Percentiles rank a stretch among this genome's conserved stretches.
These are phyloP conservation scores for Cynanchum wilfordii DNA, from an alignment of 257 asterid species.

Conservation along the genomic window DNA sequence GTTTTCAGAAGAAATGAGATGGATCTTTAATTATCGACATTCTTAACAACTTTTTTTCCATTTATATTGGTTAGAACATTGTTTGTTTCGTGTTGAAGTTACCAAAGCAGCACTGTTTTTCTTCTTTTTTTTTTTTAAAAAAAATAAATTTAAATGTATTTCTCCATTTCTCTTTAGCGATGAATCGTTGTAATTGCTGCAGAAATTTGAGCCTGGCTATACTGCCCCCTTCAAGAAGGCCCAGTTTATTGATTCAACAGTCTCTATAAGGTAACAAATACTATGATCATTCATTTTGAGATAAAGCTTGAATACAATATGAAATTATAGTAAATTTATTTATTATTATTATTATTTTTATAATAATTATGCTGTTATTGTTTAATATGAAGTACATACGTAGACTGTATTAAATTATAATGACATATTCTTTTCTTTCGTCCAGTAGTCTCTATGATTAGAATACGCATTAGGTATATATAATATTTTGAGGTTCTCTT, in stretches of 20 bases:
- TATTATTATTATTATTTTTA: too few relatives aligned
- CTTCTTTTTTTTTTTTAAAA: too few relatives aligned
- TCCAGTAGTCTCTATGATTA: not conserved
- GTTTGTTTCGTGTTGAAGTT: slow-evolving; percentile 16
- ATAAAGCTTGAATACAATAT: too few relatives aligned
- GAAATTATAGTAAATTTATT: too few relatives aligned
- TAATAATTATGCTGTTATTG: too few relatives aligned
- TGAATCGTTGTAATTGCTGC: slow-evolving; percentile 19
- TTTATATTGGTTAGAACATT: not conserved
- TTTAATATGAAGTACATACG: too few relatives aligned
- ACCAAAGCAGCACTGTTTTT: slow-evolving; percentile 3
- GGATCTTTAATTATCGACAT: not conserved
- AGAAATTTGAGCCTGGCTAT: slow-evolving; percentile 88
- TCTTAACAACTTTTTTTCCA: not conserved
- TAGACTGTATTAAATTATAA: not conserved
- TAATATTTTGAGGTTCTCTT: not conserved
- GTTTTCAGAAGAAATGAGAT: not conserved
- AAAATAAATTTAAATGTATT: too few relatives aligned
- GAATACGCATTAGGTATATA: not conserved
- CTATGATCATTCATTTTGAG: not conserved
- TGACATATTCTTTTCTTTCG: not conserved
- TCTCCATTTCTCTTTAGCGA: not conserved
- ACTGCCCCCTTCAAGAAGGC: slow-evolving; percentile 53
- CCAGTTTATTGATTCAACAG: slow-evolving; percentile 36
- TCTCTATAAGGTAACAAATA: slow-evolving; percentile 51